phyloP scores from a whole-genome alignment of 1,284 basidiomycete genomes.

The Mycena citricolor region DNA sequence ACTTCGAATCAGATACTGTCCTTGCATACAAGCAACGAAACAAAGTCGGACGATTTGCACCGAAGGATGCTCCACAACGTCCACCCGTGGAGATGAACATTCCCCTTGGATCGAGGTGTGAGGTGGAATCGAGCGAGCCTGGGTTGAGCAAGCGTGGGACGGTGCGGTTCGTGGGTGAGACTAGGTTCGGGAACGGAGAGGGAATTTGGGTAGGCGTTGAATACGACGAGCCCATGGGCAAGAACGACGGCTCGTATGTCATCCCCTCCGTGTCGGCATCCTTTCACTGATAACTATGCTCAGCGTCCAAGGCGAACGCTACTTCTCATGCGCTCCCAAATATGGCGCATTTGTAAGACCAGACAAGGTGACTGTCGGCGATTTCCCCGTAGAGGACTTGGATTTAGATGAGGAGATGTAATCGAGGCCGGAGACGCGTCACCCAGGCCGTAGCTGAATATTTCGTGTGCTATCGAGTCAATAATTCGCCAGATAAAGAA shows the following conservation, averaged over 20 bases:
- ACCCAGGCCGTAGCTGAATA: not conserved
- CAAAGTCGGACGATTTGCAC: constrained; percentile 88
- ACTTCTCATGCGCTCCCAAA: constrained; percentile 78
- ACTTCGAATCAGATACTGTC: constrained; percentile 69
- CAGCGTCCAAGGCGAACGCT: constrained; percentile 83
- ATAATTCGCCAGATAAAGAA: not conserved
- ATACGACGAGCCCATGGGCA: constrained; percentile 95
- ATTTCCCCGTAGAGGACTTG: constrained; percentile 83
- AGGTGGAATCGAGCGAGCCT: constrained; percentile 70
- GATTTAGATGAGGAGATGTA: constrained; percentile 79
- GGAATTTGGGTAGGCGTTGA: constrained; percentile 91
- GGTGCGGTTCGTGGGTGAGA: constrained; percentile 81
- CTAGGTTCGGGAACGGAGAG: constrained; percentile 67
- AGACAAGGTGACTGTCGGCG: constrained; percentile 81
- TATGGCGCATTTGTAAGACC: constrained; percentile 89
- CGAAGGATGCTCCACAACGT: constrained; percentile 34
- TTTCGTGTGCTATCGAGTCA: constrained; percentile 6
- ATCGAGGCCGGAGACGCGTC: constrained; percentile 10
- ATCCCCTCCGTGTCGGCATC: constrained; percentile 9
- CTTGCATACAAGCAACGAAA: constrained; percentile 87
- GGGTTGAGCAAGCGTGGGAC: constrained; percentile 78
- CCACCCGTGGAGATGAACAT: constrained; percentile 42
- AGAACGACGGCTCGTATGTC: constrained; percentile 91
- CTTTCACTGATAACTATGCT: constrained; percentile 12
- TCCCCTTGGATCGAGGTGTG: constrained; percentile 74